These are phyloP conservation scores for Sugiyamaella xylanicola DNA, from an alignment of 1,139 yeast genomes.

Conservation along the genomic window DNA sequence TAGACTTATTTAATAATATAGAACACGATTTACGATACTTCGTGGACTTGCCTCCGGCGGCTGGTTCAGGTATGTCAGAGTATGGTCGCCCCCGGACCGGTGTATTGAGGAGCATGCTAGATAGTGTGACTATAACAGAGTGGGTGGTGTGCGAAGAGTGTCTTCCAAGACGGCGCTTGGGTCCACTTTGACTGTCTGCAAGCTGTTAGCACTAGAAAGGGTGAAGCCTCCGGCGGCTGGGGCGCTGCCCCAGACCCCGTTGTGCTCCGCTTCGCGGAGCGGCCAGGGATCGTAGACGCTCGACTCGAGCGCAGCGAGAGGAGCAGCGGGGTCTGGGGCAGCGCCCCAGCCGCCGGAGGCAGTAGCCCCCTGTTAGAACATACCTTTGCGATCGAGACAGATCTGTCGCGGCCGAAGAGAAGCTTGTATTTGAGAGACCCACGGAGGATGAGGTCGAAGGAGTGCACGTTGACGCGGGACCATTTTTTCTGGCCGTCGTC, in stretches of 20 bases:
- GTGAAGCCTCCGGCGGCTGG: not conserved
- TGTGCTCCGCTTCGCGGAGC: not conserved
- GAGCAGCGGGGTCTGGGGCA: not conserved
- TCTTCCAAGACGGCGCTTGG: conserved; percentile 14
- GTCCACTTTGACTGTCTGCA: conserved; percentile 15
- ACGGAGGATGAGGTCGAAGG: conserved; percentile 81
- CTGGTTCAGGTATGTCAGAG: too few species aligned
- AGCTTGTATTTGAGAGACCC: conserved; percentile 80
- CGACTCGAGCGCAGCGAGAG: conserved; percentile 1
- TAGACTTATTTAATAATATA: conserved; percentile 10
- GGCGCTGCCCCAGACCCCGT: not conserved
- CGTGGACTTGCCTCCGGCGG: not conserved
- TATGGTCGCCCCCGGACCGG: not conserved
- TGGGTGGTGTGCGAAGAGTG: not conserved
- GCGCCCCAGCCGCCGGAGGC: conserved; percentile 7
- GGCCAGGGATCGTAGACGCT: not conserved
- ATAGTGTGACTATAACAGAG: not conserved
- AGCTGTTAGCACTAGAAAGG: conserved; percentile 2
- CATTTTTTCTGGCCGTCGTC: conserved; percentile 58
- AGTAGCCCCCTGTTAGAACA: not conserved
- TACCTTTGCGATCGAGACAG: conserved; percentile 34
- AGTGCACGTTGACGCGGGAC: conserved; percentile 74
- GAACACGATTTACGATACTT: conserved; percentile 10
- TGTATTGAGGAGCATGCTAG: conserved; percentile 12
- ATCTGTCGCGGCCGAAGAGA: conserved; percentile 52